Evolutionary conservation across 2,329 filamentous ascomycete species (phyloP), one percentile per base, ranked within the genome.

Genomic region (Trichoderma endophyticum): DNA sequence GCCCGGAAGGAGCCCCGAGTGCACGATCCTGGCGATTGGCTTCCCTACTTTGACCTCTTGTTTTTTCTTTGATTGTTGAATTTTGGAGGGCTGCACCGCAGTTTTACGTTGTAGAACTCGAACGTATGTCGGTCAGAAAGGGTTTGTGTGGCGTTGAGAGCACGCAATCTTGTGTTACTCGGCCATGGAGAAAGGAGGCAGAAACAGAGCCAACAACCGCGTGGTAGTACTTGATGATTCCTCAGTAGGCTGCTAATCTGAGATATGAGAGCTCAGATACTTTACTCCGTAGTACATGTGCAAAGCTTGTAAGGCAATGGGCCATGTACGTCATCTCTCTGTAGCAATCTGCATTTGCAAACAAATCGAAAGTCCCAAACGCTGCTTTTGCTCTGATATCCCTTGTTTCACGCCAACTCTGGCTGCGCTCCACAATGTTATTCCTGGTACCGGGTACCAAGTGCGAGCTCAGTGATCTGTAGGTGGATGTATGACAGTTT

Each of bases 1-100:
- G 64, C n/a, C 64, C 30, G 51, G 64, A 67, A 56, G 51, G 28
- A 57, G 64, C 64, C 64, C 64, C 64, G 64, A 54, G 57, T 56
- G 28, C 63, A 36, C 34, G 63, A 66, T 66, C 63, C 63, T 56
- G 48, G 63, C 63, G 48, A 66, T 43, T 54, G 39, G 51, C 51
- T 57, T 51, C 30, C 28, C 9, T 28, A 12, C 18, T 24, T 32
- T 56, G 48, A 14, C 48, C 48, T 54, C 43, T 43, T 11, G 4
- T 54, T 14, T 14, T 5, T 21, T 51, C n/a, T 24, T 54, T 54
- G 21, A 24, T 54, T 24, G 9, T 54, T 36, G 51, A 36, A 11
- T 57, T 28, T 18, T 39, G 3, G 64, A 32, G 51, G 64, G 64
- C 18, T 39, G 30, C 48, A 39, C 39, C n/a, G 3, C 21, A 24